These are phyloP conservation scores for Starmerella gropengiesseri DNA, from an alignment of 805 yeast species.

Conservation along the genomic window DNA sequence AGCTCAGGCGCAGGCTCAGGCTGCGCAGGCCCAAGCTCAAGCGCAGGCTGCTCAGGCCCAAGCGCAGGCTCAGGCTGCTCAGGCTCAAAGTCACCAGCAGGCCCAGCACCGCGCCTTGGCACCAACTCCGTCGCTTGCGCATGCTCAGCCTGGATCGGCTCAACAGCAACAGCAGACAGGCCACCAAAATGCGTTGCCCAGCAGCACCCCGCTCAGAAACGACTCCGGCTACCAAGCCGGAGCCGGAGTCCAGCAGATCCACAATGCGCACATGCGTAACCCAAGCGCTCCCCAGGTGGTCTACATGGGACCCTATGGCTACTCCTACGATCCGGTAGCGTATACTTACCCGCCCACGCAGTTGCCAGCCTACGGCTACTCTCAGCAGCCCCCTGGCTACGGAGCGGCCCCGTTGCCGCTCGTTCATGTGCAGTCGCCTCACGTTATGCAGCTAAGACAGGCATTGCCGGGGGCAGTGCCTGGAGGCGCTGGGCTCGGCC, in stretches of 20 bases:
- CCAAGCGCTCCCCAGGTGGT: neutral
- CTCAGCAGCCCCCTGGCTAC: conserved; percentile 1
- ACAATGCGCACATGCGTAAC: too few species aligned
- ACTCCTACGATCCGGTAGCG: neutral
- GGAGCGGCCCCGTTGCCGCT: neutral
- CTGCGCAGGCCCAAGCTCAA: too few species aligned
- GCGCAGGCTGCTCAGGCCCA: too few species aligned
- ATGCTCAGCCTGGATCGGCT: neutral
- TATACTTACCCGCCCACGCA: conserved; percentile 1
- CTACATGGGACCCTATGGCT: conserved; percentile 1
- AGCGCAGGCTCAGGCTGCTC: neutral
- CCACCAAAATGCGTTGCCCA: too few species aligned
- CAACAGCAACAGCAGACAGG: neutral
- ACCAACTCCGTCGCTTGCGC: neutral
- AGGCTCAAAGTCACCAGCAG: neutral
- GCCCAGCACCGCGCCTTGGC: conserved; percentile 1
- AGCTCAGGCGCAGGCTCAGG: too few species aligned
- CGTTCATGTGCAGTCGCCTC: conserved; percentile 1
- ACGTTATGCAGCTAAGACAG: too few species aligned
- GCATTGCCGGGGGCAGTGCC: too few species aligned
- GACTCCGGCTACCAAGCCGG: neutral
- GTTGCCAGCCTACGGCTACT: neutral
- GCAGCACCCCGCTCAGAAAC: neutral
- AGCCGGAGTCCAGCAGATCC: neutral
- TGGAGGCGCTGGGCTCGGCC: too few species aligned